Evolutionary conservation across 805 yeast genomes (phyloP), one percentile per base, ranked within the genome.

Genomic region (Blastobotrys robertii): DNA sequence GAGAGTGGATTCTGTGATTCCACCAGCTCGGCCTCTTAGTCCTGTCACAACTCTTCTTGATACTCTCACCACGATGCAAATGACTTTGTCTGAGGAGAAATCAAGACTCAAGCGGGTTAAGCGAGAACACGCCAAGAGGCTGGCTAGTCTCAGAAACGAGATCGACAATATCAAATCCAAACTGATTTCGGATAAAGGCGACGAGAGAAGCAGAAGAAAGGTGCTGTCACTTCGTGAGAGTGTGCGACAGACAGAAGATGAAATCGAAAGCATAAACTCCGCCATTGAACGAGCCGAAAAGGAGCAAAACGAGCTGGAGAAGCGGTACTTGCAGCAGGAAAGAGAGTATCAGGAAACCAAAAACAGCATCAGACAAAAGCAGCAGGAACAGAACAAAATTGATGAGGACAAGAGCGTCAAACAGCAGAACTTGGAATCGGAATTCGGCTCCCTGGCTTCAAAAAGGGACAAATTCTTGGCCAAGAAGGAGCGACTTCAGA

Each of bases 41-140:
- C 86, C 88, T 0, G 62, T 80, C 37, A 68, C 76, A 1, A 81
- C 87, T 1, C 62, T 81, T 33, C 76, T 79, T 50, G 80, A 77
- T 51, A 76, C 83, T 14, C 73, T 80, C 30, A 68, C 76, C 30
- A 77, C 85, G 0, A 78, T 85, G 0, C 75, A 76, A 49, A 73
- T 74, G 16, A 74, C 75, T 33, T 64, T 80, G 35, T 68, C 70
- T 5, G 74, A 77, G 39, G 84, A 78, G 50, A 73, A 74, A 51
- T 53, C 64, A n/a, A 74, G 72, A 44, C 52, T 79, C 50, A 79
- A 77, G 57, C 75, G 76, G 42, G 57, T 71, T 39, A 73, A 75
- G 49, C 73, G 73, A 38, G 86, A 80, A 45, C 69, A 77, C 53
- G 65, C 74, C 41, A 79, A 79, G 51, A 70, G 71, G 42, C 59